Conservation (phyloP, 257 asterid genomes). For the Ilex asprella region DNA sequence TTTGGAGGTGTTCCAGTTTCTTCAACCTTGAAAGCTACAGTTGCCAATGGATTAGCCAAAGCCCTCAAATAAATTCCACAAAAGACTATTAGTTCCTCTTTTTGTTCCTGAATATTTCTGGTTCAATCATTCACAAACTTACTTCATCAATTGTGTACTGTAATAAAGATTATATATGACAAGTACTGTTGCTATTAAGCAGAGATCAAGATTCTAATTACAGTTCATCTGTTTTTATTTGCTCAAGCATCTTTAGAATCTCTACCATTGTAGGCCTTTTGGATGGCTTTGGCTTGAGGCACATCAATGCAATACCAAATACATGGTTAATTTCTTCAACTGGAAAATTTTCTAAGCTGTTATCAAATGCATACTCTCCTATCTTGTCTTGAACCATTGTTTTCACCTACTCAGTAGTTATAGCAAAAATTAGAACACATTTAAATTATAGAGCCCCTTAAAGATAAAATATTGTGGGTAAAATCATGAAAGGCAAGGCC, state of each 20-base stretch:
- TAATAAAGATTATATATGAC: background rate
- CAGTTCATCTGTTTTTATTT: conserved; percentile 29
- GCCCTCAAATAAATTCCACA: too few species aligned
- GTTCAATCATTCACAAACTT: too few species aligned
- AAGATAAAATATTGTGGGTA: too few species aligned
- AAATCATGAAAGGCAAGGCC: too few species aligned
- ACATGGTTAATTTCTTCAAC: conserved; percentile 49
- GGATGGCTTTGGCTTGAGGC: conserved; percentile 71
- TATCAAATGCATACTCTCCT: conserved; percentile 62
- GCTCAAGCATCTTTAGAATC: conserved; percentile 68
- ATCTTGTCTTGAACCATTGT: conserved; percentile 67
- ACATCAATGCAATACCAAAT: conserved; percentile 54
- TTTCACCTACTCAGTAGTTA: conserved; percentile 54
- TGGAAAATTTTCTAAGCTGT: conserved; percentile 39
- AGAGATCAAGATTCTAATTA: conserved; percentile 10
- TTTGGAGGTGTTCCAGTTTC: background rate
- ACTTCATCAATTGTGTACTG: too few species aligned
- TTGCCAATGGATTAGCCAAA: too few species aligned
- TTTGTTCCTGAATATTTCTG: too few species aligned
- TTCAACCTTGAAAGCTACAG: too few species aligned
- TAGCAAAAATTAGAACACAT: background rate
- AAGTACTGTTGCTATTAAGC: too few species aligned
- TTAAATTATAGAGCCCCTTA: background rate
- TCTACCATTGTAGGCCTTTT: conserved; percentile 76
- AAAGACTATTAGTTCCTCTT: too few species aligned